phyloP scores from a whole-genome alignment of 306 rosid genomes.

The Vigna nakashimae region DNA sequence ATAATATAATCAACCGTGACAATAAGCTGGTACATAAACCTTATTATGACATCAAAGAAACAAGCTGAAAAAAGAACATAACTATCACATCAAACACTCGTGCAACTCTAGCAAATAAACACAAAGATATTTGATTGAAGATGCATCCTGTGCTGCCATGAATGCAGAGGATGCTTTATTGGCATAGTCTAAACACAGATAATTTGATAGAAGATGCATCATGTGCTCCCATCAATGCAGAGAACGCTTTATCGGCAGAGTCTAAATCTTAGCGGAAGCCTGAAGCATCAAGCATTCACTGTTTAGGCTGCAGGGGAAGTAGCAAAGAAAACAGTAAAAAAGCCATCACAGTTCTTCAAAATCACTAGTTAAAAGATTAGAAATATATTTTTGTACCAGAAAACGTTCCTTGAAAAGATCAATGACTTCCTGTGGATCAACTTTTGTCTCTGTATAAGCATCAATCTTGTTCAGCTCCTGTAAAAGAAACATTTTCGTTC shows the following conservation, averaged over 20 bases:
- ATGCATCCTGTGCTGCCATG: background rate
- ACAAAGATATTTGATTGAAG: slow-evolving; percentile 27
- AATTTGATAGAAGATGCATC: slow-evolving; percentile 29
- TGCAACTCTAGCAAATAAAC: slow-evolving; percentile 4
- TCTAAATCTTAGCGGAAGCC: slow-evolving; percentile 19
- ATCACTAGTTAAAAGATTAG: background rate
- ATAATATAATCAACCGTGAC: background rate
- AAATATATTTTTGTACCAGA: slow-evolving; percentile 50
- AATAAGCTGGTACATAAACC: slow-evolving; percentile 23
- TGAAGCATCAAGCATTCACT: slow-evolving; percentile 45
- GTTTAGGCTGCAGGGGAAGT: slow-evolving; percentile 52
- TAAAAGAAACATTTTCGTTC: slow-evolving; percentile 20
- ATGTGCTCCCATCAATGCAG: background rate
- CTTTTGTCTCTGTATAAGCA: slow-evolving; percentile 70
- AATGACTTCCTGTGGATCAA: slow-evolving; percentile 57
- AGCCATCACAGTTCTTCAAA: slow-evolving; percentile 31
- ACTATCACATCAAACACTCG: background rate
- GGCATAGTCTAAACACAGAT: background rate
- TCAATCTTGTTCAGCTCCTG: slow-evolving; percentile 79
- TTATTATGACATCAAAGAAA: slow-evolving; percentile 27
- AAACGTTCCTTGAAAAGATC: slow-evolving; percentile 58
- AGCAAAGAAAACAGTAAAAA: background rate
- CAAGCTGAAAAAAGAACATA: slow-evolving; percentile 23
- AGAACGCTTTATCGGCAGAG: slow-evolving; percentile 17
- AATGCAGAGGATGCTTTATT: slow-evolving; percentile 28